phyloP scores from a whole-genome alignment of 192 early-diverging fungal species.

The Umbelopsis sp. region DNA sequence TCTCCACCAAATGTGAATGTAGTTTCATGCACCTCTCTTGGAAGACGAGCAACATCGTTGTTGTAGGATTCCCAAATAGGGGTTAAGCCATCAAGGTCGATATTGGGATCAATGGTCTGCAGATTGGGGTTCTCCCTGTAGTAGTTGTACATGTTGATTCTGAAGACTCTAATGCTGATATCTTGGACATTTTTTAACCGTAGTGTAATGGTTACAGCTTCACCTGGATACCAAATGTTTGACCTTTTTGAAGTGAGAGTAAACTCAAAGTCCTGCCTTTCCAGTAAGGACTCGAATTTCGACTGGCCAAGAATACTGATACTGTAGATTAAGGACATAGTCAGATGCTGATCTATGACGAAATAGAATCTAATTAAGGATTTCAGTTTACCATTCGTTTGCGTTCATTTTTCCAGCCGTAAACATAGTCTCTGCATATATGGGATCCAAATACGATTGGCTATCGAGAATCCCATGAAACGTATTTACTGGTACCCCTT shows the following conservation, averaged over 20 bases:
- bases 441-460: not conserved
- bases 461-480: slow-evolving; percentile 8
- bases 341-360: no score
- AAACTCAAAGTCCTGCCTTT: slow-evolving; percentile 3
- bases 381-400: not conserved
- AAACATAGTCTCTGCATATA: slow-evolving; percentile 4
- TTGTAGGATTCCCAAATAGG: slow-evolving; percentile 44
- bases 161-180: slow-evolving; percentile 45
- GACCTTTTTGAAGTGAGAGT: not conserved
- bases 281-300: not conserved
- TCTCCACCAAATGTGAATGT: slow-evolving; percentile 35
- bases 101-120: slow-evolving; percentile 10
- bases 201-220: slow-evolving; percentile 32
- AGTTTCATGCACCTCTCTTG: slow-evolving; percentile 24
- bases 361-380: not conserved
- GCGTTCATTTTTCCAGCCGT: not conserved
- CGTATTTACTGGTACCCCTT: not conserved
- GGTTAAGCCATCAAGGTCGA: slow-evolving; percentile 47
- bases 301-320: not conserved
- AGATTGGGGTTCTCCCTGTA: slow-evolving; percentile 22
- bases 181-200: slow-evolving; percentile 42
- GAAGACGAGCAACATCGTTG: not conserved
- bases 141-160: slow-evolving; percentile 47
- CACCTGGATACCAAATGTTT: slow-evolving; percentile 27
- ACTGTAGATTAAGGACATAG: not conserved